These are phyloP conservation scores for Colletotrichum sp. DNA, from an alignment of 2,329 filamentous ascomycete genomes.

Conservation along the genomic window DNA sequence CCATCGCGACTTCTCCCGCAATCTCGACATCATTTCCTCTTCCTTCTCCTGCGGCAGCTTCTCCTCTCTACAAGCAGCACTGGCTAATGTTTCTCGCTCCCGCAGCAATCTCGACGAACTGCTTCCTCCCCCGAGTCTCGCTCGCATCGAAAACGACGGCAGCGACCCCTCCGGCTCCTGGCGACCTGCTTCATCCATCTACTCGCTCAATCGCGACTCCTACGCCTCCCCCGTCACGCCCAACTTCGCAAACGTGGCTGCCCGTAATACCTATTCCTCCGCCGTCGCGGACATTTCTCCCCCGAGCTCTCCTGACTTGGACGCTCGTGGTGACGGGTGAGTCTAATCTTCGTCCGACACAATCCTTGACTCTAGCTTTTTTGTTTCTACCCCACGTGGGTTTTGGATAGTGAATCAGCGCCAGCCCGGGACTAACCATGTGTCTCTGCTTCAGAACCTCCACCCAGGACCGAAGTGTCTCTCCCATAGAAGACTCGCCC, in stretches of 20 bases:
- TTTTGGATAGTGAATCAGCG: neutral
- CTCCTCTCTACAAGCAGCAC: neutral
- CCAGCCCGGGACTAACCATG: constrained; percentile 21
- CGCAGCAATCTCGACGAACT: constrained; percentile 6
- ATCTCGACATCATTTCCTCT: neutral
- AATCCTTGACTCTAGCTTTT: neutral
- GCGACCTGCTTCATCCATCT: constrained; percentile 22
- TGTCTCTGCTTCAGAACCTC: constrained; percentile 6
- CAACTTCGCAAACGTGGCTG: constrained; percentile 24
- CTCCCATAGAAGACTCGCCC: constrained; percentile 55
- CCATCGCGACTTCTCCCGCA: constrained; percentile 1
- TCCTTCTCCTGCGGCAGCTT: neutral
- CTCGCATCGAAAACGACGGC: neutral
- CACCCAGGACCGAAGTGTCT: constrained; percentile 44
- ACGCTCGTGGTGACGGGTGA: constrained; percentile 44
- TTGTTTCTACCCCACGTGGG: constrained; percentile 16
- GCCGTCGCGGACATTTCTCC: constrained; percentile 52
- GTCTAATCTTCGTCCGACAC: constrained; percentile 27
- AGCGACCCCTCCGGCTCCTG: neutral
- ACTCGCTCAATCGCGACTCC: constrained; percentile 9
- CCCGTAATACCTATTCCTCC: constrained; percentile 12
- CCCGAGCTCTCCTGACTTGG: constrained; percentile 60
- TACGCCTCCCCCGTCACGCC: constrained; percentile 13
- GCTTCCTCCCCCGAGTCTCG: neutral
- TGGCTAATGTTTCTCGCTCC: neutral